Evolutionary conservation across 208 protist genomes (phyloP).

Genomic region (Blastocrithidia nonstop): DNA sequence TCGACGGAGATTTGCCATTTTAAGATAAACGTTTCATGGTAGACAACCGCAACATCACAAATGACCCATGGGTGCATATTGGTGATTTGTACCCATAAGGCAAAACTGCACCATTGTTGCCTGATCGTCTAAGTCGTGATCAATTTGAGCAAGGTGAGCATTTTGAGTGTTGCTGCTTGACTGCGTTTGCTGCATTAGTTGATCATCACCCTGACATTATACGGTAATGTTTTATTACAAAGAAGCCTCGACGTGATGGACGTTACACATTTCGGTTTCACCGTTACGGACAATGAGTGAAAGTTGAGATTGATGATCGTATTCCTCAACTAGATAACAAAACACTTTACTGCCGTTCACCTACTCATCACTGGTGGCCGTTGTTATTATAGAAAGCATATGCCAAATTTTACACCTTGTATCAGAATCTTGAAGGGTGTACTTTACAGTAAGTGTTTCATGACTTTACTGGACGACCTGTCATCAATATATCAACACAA

Average conservation of each 20-base stretch:
- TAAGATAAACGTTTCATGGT: slow-evolving; percentile 52
- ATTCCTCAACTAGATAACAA: slow-evolving; percentile 36
- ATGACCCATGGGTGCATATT: slow-evolving; percentile 54
- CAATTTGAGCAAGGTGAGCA: slow-evolving; percentile 69
- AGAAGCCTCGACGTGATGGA: slow-evolving; percentile 56
- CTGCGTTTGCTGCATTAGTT: slow-evolving; percentile 40
- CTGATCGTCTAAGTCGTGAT: slow-evolving; percentile 29
- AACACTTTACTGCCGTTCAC: slow-evolving; percentile 45
- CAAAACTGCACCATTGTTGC: slow-evolving; percentile 28
- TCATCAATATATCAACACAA: slow-evolving; percentile 50
- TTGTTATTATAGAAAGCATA: slow-evolving; percentile 85
- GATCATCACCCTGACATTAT: slow-evolving; percentile 44
- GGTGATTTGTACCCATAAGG: slow-evolving; percentile 51
- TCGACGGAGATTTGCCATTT: no score
- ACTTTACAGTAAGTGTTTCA: slow-evolving; percentile 55
- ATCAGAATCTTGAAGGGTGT: slow-evolving; percentile 60
- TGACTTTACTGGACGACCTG: slow-evolving; percentile 64
- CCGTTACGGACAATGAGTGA: slow-evolving; percentile 44
- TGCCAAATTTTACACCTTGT: slow-evolving; percentile 76
- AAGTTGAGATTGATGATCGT: slow-evolving; percentile 66
- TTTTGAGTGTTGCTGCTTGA: slow-evolving; percentile 75
- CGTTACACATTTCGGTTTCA: slow-evolving; percentile 80
- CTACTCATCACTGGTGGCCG: slow-evolving; percentile 69
- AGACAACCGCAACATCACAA: slow-evolving; percentile 33
- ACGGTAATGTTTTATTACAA: slow-evolving; percentile 64